These are phyloP conservation scores for Funneliformis mosseae DNA, from an alignment of 192 early-diverging fungal species.

Conservation along the genomic window DNA sequence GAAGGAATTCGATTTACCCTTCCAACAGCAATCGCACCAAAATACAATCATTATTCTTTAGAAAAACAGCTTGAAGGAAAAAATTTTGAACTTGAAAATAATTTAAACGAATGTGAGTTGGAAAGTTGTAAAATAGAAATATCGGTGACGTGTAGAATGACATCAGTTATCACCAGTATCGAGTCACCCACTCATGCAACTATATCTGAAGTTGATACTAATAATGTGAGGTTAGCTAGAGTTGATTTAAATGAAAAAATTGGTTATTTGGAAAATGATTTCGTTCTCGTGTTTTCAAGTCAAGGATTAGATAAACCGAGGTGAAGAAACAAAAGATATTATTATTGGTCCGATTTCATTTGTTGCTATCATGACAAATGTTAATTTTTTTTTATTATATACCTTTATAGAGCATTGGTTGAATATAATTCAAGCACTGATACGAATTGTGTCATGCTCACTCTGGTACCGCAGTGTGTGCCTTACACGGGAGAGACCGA, in stretches of 20 bases:
- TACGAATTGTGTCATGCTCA: constrained; percentile 31
- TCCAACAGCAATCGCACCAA: constrained; percentile 44
- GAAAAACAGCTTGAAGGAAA: neutral
- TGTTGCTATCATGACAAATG: neutral
- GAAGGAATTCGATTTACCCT: constrained; percentile 51
- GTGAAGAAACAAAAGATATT: neutral
- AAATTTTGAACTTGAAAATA: neutral
- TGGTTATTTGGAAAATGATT: constrained; percentile 26
- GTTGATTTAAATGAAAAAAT: neutral
- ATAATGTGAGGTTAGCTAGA: neutral
- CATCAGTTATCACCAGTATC: constrained; percentile 35
- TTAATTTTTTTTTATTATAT: neutral
- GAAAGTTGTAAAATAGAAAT: constrained; percentile 1
- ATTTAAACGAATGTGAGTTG: neutral
- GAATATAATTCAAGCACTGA: constrained; percentile 30
- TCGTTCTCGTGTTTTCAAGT: constrained; percentile 29
- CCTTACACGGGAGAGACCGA: constrained; percentile 26
- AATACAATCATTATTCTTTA: constrained; percentile 33
- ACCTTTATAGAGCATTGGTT: constrained; percentile 11
- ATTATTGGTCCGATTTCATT: neutral
- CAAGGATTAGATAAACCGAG: constrained; percentile 27
- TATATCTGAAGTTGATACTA: neutral
- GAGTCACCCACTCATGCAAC: constrained; percentile 12
- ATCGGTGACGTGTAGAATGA: constrained; percentile 34
- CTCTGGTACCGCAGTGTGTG: constrained; percentile 30